Base-by-base conservation (phyloP, 495 filamentous ascomycete species). In the Venustampulla echinocandica region DNA sequence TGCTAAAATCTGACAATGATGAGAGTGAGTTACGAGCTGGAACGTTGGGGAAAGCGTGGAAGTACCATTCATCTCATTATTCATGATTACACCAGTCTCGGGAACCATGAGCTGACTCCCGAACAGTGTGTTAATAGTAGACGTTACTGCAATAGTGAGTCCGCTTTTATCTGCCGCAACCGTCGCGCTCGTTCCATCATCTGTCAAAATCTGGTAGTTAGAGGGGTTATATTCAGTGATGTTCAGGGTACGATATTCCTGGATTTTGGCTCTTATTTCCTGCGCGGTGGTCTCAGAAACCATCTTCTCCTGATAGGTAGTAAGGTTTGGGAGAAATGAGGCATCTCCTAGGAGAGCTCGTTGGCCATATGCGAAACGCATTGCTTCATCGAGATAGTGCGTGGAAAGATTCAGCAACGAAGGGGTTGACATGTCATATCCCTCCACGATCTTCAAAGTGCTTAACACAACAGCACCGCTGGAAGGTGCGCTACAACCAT, bases 71-170 rank as follows among this genome's bases (percentile, higher is more conserved):
- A 95, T 95, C 58, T 95, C 86, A 58, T 95, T 80, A 61, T 96
- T 96, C 79, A 90, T 84, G 35, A 95, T 87, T 42, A 96, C 77
- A 15, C 76, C 76, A 0, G 87, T 92, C 55, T 88, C 80, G 0
- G 87, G 87, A 1, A 88, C 79, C 69, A 94, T 80, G 27, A 94
- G 46, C 20, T 76, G 65, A 43, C 77, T 80, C 14, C 90, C 90
- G 46, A 95, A 96, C 0, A 88, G 69, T 1, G 90, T 70, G 63
- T 96, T 96, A 49, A 96, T 70, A 0, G 90, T 95, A 1, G 81
- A 85, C 2, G 86, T 92, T 0, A 82, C 68, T 3, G 81, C 80
- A 24, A 92, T 70, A 0, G 86, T 75, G 41, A 92, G 63, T 0
- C 86, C 87, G 0, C 74, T 70, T 9, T 66, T 62, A 55, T 94